Base-by-base conservation (phyloP, 305 asterid genomes). In the Coffea humblotiana region DNA sequence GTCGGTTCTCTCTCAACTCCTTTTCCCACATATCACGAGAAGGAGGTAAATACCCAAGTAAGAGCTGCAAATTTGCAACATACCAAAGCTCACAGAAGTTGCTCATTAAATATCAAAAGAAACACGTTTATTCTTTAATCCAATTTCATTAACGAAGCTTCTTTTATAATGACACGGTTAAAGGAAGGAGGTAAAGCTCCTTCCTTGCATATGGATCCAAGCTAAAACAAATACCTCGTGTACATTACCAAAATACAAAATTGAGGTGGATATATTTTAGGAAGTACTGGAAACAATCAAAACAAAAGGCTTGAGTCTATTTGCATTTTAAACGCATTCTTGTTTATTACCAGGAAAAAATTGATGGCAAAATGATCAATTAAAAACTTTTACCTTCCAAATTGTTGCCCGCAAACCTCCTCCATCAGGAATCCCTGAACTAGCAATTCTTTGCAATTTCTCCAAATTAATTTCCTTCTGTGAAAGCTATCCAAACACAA, bases 401-500 rank as follows among this genome's bases (percentile, higher is more conserved):
- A 78, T 74, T n/a, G 51, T 82, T 68, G 85, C 69, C n/a, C 80
- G 77, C 60, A 78, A 78, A 74, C 72, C 75, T 51, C 82, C 80
- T 10, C 79, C 85, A 56, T 78, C 73, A 49, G 82, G 79, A 63
- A 82, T 73, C 27, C 85, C 85, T 52, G 85, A 78, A 58, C 73
- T 78, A 61, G 79, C 79, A 27, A 74, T 40, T 40, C 82, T 56
- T 48, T 78, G 85, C 77, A 82, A 29, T 49, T 78, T 78, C 60
- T 82, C 85, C 56, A 82, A 56, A 66, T 78, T 74, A 40, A 82
- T 78, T 13, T 73, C 79, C 48, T 11, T 74, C 78, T 47, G 40
- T n/a, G 82, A 78, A 74, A 78, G 18, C 85, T 82, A 61, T 43
- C 0, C 25, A 10, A 29, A 56, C 48, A 65, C 14, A 49, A 8